Evolutionary conservation across 2,329 filamentous ascomycete genomes (phyloP), one percentile per base, ranked within the genome.

Genomic region (Exophiala calicioides): DNA sequence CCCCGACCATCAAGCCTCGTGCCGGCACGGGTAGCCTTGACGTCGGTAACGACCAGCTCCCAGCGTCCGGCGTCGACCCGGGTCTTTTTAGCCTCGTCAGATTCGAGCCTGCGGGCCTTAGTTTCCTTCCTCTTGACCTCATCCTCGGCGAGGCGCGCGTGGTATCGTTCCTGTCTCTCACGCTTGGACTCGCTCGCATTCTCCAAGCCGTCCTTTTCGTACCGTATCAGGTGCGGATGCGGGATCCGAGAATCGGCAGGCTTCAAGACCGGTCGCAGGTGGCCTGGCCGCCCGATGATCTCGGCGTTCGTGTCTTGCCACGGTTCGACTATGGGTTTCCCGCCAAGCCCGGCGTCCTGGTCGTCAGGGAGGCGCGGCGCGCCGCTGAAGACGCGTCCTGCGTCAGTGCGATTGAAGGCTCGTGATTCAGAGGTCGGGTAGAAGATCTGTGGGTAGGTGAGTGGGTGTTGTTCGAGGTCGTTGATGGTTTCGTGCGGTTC

Each of bases 201-300:
- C 33, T 65, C 60, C 12, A 65, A 44, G 32, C 64, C 64, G 55
- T 77, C 73, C 44, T 70, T 69, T 46, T 77, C 72, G 20, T 71
- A 62, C 9, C 71, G 65, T 32, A 81, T 68, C 26, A 84, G 66
- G 50, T 83, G 77, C 2, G 81, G 80, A 58, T 84, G 80, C 1
- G 81, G 80, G 34, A 85, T 84, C 39, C 81, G 78, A 41, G 76
- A 72, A 55, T 85, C 81, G 6, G 81, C 79, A 1, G 81, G 78
- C 30, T 82, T 76, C 9, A 85, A 72, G 1, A 75, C 71, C 42
- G 76, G 69, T 23, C 75, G 70, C 37, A 67, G 64, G 5, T 67
- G 58, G 7, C 60, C 63, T 6, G 65, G 65, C 52, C 72, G 72
- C 49, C 71, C 71, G 19, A 73, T 64, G 27, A 59, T 62, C 55